Base-by-base conservation (phyloP, 441 rosid species). In the Populus hybrid region DNA sequence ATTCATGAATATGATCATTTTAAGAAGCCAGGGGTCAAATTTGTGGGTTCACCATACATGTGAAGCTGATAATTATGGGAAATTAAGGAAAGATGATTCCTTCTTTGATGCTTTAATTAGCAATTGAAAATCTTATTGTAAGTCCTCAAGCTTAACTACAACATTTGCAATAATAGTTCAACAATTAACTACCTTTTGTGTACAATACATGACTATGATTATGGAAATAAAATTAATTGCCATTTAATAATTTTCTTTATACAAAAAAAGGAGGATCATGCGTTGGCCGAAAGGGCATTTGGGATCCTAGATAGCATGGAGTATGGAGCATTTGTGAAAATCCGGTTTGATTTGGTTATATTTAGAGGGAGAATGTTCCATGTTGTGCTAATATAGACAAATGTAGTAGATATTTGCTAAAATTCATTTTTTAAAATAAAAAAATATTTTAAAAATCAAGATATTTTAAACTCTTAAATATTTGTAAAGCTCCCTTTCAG, bases 41-140 rank as follows among this genome's bases (percentile, higher is more conserved):
- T 68, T 72, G 79, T 82, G 80, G 84, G 81, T 73, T 86, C 82
- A 8, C 76, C 74, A 54, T 75, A 73, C 85, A 81, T 79, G 84
- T 82, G 80, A 80, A 40, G 24, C 61, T 63, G 30, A 61, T 76
- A 38, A 64, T 61, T 21, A 61, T 10, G 28, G 66, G 14, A 10
- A 61, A 9, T 21, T n/a, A 8, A 61, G 66, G 66, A 61, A 61
- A 21, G 61, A 34, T 28, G 61, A 12, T 73, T 68, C 23, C 65
- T 78, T 9, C 18, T 46, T 69, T 59, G 34, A 1, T 67, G 40
- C 73, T 74, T 75, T 30, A 34, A 34, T 34, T 34, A 2, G 11
- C 61, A 36, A 7, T 16, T 28, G 63, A 74, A 21, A 74, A 28
- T 24, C 11, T 61, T 23, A 21, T 0, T 23, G 23, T 8, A 40